phyloP scores from a whole-genome alignment of 305 asterid genomes.

The Fraxinus angustifolia region DNA sequence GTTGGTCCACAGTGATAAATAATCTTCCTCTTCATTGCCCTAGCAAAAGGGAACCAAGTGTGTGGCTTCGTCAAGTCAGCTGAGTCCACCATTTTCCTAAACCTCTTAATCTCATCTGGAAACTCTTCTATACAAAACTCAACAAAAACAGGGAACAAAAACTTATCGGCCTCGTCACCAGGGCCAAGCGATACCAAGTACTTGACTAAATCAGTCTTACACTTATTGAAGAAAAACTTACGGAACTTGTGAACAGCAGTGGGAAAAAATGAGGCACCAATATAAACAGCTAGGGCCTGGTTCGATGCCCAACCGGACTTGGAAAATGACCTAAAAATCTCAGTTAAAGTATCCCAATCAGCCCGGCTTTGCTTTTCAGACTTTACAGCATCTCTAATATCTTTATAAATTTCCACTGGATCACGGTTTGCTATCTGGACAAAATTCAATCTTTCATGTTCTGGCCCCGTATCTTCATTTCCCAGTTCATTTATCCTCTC shows the following conservation, averaged over 20 bases:
- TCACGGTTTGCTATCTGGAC: conserved; percentile 38
- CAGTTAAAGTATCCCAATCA: conserved; percentile 58
- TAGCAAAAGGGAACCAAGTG: conserved; percentile 94
- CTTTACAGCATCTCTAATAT: conserved; percentile 35
- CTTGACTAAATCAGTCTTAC: conserved; percentile 46
- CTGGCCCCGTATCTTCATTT: conserved; percentile 18
- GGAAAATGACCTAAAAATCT: conserved; percentile 51
- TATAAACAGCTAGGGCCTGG: conserved; percentile 76
- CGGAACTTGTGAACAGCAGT: conserved; percentile 58
- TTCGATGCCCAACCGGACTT: conserved; percentile 79
- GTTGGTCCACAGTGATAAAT: conserved; percentile 95
- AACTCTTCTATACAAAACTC: conserved; percentile 77
- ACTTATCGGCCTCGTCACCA: conserved; percentile 59
- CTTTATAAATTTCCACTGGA: conserved; percentile 58
- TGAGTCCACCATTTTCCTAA: conserved; percentile 69
- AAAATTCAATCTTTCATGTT: conserved; percentile 30
- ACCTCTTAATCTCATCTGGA: conserved; percentile 65
- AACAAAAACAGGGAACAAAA: conserved; percentile 73
- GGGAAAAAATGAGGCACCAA: conserved; percentile 73
- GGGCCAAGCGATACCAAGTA: conserved; percentile 62
- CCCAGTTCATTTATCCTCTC: conserved; percentile 15
- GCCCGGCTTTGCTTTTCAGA: conserved; percentile 30
- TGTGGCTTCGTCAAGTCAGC: conserved; percentile 92
- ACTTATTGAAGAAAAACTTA: conserved; percentile 48
- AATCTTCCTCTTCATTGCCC: conserved; percentile 91